A percentile compares a stretch with the other conserved stretches of the same genome.
Conservation (phyloP, 176 grass and related monocot genomes). For the Oryza coarctata region DNA sequence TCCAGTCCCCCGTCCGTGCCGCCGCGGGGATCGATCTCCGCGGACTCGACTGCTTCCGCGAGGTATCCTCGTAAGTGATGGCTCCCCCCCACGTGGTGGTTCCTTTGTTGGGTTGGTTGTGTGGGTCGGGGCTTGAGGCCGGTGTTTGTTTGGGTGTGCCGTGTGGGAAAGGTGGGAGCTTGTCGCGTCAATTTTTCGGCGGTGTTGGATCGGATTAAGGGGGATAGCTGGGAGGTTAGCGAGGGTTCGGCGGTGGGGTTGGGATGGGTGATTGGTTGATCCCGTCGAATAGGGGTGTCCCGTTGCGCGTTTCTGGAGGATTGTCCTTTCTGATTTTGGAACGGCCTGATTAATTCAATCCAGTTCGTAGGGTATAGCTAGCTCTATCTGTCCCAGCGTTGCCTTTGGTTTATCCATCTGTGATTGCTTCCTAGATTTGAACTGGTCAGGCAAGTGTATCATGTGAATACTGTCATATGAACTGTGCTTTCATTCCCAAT, state of each 20-base stretch:
- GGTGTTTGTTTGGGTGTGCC: not conserved
- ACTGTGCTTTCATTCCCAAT: not conserved
- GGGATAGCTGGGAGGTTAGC: not conserved
- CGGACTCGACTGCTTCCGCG: constrained; percentile 10
- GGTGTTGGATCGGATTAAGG: not conserved
- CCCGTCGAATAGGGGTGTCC: not conserved
- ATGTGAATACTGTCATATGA: not conserved
- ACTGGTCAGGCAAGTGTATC: not conserved
- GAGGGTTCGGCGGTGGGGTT: not conserved
- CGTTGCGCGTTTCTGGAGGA: not conserved
- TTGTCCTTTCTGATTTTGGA: not conserved
- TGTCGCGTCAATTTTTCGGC: not conserved
- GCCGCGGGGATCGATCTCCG: constrained; percentile 7
- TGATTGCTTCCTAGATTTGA: not conserved
- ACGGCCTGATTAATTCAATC: not conserved
- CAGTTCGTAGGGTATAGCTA: not conserved
- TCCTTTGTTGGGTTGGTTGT: not conserved
- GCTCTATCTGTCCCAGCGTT: not conserved
- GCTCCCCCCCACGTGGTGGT: not conserved
- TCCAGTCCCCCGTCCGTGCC: not conserved
- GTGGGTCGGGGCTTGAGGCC: not conserved
- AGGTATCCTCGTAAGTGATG: not conserved
- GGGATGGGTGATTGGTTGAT: constrained; percentile 22
- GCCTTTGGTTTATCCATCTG: not conserved
- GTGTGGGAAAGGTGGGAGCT: not conserved